Evolutionary conservation across 2,329 filamentous ascomycete genomes (phyloP), one percentile per base, ranked within the genome.

Genomic region (Claviceps digitariae): DNA sequence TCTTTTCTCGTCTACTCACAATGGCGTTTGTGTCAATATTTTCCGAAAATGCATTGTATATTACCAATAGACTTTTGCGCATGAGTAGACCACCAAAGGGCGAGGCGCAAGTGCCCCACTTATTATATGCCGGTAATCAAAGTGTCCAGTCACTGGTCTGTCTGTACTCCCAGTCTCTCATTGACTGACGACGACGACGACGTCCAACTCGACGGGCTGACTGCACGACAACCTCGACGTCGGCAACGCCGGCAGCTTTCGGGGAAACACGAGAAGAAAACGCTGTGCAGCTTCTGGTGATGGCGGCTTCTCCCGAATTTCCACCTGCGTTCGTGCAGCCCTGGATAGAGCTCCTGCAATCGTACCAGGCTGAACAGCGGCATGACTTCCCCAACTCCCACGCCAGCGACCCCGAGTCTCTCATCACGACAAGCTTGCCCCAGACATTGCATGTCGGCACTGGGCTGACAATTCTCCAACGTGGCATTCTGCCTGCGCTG

Each of bases 401-500:
- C 57, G 63, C 69, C 48, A 57, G 63, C 47, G 64, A 75, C 45
- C 67, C 73, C 8, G 67, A 71, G 51, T 66, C 65, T 10, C 69
- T 83, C 52, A 67, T 79, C 53, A 74, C 73, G 5, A 71, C 68
- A 20, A 78, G 77, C 54, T 61, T 58, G 1, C 74, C 73, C 0
- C 67, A 64, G 20, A 69, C 70, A 5, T 76, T 84, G 57, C 70
- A 71, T 27, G 64, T 82, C 17, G 81, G 81, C 53, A 83, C 78
- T 0, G 81, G 82, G 6, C 69, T 74, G 20, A 75, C 74, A 4
- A 74, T 84, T 31, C 82, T 76, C 59, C 72, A 73, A 0, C 68
- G 72, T 41, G 68, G 72, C 3, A 71, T 89, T 7, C 67, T 84
- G 0, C 80, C 84, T 1, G 78, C 81, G 9, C 75, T 90, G 3